Conservation (phyloP, 2,329 filamentous ascomycete genomes). For the Chaetomiaceae sp. region DNA sequence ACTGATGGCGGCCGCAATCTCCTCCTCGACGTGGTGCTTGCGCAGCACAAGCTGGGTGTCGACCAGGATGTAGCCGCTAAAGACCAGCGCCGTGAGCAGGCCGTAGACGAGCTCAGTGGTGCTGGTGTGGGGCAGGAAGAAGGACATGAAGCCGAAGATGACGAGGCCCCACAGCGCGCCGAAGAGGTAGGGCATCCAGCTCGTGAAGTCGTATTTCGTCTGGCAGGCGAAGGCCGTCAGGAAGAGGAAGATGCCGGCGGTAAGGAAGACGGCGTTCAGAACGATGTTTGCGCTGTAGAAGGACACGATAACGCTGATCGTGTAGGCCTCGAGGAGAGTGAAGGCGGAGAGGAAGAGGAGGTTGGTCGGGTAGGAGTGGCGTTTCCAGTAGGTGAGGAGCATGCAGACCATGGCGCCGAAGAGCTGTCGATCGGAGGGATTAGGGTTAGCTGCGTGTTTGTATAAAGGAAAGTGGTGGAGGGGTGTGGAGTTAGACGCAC, state of each 20-base stretch:
- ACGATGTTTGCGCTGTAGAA: slow-evolving; percentile 84
- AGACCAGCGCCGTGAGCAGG: slow-evolving; percentile 75
- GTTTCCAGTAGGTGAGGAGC: slow-evolving; percentile 89
- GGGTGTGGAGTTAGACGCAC: slow-evolving; percentile 40
- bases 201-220: slow-evolving; percentile 96
- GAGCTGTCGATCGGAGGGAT: slow-evolving; percentile 47
- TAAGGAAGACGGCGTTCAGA: slow-evolving; percentile 84
- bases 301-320: slow-evolving; percentile 85
- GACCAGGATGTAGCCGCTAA: slow-evolving; percentile 90
- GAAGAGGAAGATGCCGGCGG: slow-evolving; percentile 74
- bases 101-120: slow-evolving; percentile 84
- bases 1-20: slow-evolving; percentile 92
- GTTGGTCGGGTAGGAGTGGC: slow-evolving; percentile 92
- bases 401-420: slow-evolving; percentile 81
- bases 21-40: slow-evolving; percentile 96
- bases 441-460: not conserved
- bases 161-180: slow-evolving; percentile 85
- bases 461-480: not conserved
- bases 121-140: slow-evolving; percentile 81
- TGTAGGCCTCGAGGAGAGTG: slow-evolving; percentile 89
- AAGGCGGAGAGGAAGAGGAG: slow-evolving; percentile 87
- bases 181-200: slow-evolving; percentile 94
- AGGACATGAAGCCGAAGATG: slow-evolving; percentile 87
- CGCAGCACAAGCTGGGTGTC: slow-evolving; percentile 95
- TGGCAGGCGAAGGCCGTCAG: slow-evolving; percentile 90